Evolutionary conservation across 495 filamentous ascomycete species (phyloP), one percentile per base, ranked within the genome.

Genomic region (Aspergillus sparsus): DNA sequence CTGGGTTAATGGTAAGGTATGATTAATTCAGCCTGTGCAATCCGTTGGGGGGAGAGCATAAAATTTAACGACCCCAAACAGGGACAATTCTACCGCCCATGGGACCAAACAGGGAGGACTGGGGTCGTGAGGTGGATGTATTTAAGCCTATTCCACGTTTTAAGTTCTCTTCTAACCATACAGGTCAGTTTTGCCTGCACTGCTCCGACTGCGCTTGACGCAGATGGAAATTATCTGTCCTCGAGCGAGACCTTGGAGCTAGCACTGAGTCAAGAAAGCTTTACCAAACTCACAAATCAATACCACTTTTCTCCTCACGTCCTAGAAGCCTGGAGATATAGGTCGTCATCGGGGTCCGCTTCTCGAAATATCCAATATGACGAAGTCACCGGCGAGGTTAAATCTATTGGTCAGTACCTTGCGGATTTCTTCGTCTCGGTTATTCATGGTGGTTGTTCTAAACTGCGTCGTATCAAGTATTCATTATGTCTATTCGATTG

Each of bases 71-170:
- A 13, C 13, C n/a, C 9, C 6, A 3, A 12, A 39, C 21, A 57
- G 55, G 55, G 55, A 3, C n/a, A 12, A 34, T 47, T 47, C 32
- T 34, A 44, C 7, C n/a, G 32, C 21, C 12, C 21, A 27, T 1
- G 21, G 21, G 21, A 27, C 21, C 1, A 27, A 51, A 9, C 10
- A 6, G 7, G 21, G 13, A 34, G 32, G 21, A 10, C 33, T 21
- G n/a, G 56, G 16, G 12, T 13, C 35, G 47, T 58, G 3, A n/a
- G 47, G 10, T 58, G 56, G 47, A 59, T 53, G 57, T 59, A 21
- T 35, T 37, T 1, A 15, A 32, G 7, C 37, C 9, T 37, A 11
- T 27, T 27, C 21, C 21, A 27, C 21, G 1, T 27, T 27, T 1
- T 27, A 27, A 27, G 21, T 3, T 27, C 5, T 27, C 6, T 31